Evolutionary conservation across 2,329 filamentous ascomycete species (phyloP), one percentile per base, ranked within the genome.

Genomic region (Epichloe scottii): DNA sequence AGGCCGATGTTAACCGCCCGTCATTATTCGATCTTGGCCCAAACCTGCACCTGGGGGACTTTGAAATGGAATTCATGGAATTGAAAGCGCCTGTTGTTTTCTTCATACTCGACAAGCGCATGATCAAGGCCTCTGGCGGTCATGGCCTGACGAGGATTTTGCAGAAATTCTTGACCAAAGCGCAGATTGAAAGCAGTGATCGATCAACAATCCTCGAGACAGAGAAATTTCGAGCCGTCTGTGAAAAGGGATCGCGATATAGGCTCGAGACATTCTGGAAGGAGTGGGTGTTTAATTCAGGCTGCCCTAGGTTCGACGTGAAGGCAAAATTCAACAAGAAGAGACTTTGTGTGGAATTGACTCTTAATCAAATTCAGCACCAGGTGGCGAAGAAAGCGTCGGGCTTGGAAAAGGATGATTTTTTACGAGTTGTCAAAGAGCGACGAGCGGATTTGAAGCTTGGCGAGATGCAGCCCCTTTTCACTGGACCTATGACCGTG

Each of bases 271-370:
- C 81, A 1, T 97, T 98, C 64, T 97, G 94, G 76, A 82, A 84
- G 42, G 91, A 98, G 63, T 98, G 91, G 91, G 80, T 98, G 0
- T 79, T 85, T 56, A 85, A 87, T 11, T 84, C 89, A 15, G 94
- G 94, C 0, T 97, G 90, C 60, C 93, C 94, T 0, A 80, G 83
- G 41, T 95, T 98, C 59, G 77, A 85, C 46, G 87, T 95, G 46
- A 86, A 82, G 39, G 90, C 95, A 57, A 80, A 84, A 17, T 98
- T 98, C 70, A 98, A 98, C 64, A 97, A 97, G 72, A 98, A 98
- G 71, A 87, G 94, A 59, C 76, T 97, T 4, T 90, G 91, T 30
- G 89, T 98, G 1, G 90, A 97, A 66, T 86, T 98, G 74, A 85
- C 82, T 10, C 87, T 98, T 56, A 79, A 78, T 48, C 94, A 98